A percentile compares a stretch with the other conserved stretches of the same genome.
Conservation (phyloP, 106 monocot genomes). For the Dendrobium huoshanense region DNA sequence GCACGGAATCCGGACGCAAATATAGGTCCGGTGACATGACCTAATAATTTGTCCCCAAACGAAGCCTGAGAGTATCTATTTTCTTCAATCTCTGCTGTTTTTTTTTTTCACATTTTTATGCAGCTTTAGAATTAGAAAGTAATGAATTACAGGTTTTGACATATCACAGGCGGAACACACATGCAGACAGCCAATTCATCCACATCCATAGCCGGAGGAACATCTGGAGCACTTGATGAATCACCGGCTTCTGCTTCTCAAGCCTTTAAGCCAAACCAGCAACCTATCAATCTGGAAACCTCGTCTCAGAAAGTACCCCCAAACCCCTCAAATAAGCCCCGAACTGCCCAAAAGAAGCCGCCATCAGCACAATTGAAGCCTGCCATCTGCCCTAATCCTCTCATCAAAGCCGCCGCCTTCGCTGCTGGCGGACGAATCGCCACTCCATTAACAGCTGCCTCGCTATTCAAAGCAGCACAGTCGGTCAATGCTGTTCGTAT, state of each 20-base stretch:
- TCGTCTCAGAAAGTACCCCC: slow-evolving; percentile 16
- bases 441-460: slow-evolving; percentile 36
- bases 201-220: background rate
- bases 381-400: slow-evolving; percentile 22
- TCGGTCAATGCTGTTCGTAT: slow-evolving; percentile 58
- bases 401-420: slow-evolving; percentile 59
- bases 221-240: slow-evolving; percentile 15
- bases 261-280: slow-evolving; percentile 11
- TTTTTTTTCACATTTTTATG: no score
- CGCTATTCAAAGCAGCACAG: slow-evolving; percentile 51
- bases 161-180: background rate
- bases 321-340: slow-evolving; percentile 18
- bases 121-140: background rate
- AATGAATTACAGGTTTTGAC: background rate
- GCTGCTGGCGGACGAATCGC: slow-evolving; percentile 74
- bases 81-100: no score
- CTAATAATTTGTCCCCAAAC: no score
- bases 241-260: slow-evolving; percentile 20
- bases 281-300: slow-evolving; percentile 2
- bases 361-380: slow-evolving; percentile 8
- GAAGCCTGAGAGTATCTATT: no score
- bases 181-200: slow-evolving; percentile 8
- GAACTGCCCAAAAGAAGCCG: slow-evolving; percentile 13
- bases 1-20: no score
- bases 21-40: no score